Evolutionary conservation across 2,329 filamentous ascomycete species (phyloP), one percentile per base, ranked within the genome.

Genomic region (Exophiala sp.): DNA sequence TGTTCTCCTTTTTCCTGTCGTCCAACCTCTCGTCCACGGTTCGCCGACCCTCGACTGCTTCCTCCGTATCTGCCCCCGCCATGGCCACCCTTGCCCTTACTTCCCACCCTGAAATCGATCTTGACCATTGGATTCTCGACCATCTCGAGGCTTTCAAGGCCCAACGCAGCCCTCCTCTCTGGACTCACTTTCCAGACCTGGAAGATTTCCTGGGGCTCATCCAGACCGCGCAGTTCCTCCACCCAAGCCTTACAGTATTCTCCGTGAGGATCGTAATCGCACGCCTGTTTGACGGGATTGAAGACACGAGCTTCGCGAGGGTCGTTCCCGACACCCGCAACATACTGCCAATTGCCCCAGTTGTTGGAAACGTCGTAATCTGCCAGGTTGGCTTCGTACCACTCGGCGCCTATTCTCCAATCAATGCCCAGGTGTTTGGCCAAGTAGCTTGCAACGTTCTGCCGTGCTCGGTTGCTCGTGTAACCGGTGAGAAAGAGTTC

Each of bases 331-430:
- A 91, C 85, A 0, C 86, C 86, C 0, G 86, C 77, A 0, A 87
- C 79, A 54, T 91, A 91, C 65, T 89, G 85, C 86, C 86, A 90
- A 60, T 88, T 89, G 8, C 81, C 81, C 85, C 85, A 91, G 58
- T 90, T 90, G 52, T 77, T 84, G 11, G 78, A 80, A 0, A 85
- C 76, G 58, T 91, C 86, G 63, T 90, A 88, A 63, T 93, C 87
- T 23, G 83, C 73, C 2, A 90, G 73, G 62, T 85, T 70, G 63
- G 77, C 79, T 64, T 91, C 86, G 62, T 90, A 91, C 84, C 85
- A 91, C 64, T 90, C 86, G 0, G 86, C 87, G 0, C 86, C 87
- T 11, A 86, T 75, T 0, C 85, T 78, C 87, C 87, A 93, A 65
- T 91, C 86, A 18, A 91, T 81, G 1, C 76, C 75, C 2, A 90